phyloP scores from a whole-genome alignment of 164 flowering plant species.

The Taxillus chinensis region DNA sequence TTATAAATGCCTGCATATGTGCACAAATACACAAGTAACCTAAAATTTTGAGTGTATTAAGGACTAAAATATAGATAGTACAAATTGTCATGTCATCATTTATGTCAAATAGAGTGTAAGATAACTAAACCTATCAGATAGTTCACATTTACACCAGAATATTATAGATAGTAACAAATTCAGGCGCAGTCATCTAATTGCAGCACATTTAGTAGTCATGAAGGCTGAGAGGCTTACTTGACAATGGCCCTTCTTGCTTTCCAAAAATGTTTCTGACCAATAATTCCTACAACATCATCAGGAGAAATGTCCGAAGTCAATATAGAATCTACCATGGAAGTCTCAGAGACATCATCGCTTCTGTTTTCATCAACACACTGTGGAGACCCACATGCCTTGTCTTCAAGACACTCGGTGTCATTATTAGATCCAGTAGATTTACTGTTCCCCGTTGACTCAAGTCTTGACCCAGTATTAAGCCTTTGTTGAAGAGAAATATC shows the following conservation, averaged over 20 bases:
- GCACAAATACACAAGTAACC: too few species aligned
- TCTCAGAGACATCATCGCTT: slow-evolving; percentile 1
- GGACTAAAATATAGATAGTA: too few species aligned
- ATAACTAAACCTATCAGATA: too few species aligned
- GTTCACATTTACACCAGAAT: background rate
- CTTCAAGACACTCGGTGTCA: background rate
- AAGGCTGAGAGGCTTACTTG: background rate
- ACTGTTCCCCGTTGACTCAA: background rate
- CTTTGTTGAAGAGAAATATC: slow-evolving; percentile 16
- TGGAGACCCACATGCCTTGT: background rate
- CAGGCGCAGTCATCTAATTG: background rate
- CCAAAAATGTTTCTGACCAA: slow-evolving; percentile 1
- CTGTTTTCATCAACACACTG: background rate
- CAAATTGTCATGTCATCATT: too few species aligned
- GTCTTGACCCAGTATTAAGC: slow-evolving; percentile 9
- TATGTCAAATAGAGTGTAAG: too few species aligned
- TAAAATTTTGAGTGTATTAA: too few species aligned
- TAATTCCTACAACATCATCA: slow-evolving; percentile 1
- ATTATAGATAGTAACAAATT: background rate
- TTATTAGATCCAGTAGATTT: background rate
- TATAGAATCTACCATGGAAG: background rate
- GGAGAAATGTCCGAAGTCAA: slow-evolving; percentile 1
- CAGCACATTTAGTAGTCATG: background rate
- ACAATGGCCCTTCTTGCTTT: slow-evolving; percentile 3
- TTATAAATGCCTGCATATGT: too few species aligned